Evolutionary conservation across 257 asterid species (phyloP).

Genomic region (Primulina tabacum): DNA sequence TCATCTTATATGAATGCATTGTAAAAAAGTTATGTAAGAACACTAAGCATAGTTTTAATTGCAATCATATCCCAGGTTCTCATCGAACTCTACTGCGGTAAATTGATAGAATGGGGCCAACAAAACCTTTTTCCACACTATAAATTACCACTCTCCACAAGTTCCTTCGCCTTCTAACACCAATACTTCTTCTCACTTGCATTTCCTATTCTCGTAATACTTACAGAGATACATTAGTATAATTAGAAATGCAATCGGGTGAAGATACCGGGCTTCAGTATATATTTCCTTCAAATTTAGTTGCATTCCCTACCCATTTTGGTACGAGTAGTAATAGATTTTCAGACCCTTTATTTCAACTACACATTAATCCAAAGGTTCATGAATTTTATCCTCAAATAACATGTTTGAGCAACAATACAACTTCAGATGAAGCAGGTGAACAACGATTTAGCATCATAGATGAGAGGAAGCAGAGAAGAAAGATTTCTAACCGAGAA

Average conservation of each 20-base stretch:
- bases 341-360: conserved; percentile 45
- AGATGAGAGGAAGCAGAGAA: conserved; percentile 75
- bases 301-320: conserved; percentile 47
- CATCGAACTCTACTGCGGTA: conserved; percentile 47
- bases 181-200: conserved; percentile 14
- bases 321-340: conserved; percentile 28
- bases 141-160: conserved; percentile 48
- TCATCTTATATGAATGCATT: conserved; percentile 21
- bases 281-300: conserved; percentile 51
- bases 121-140: conserved; percentile 40
- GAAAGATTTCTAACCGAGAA: conserved; percentile 88
- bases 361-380: conserved; percentile 45
- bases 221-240: too few relatives aligned
- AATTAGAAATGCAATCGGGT: conserved; percentile 54
- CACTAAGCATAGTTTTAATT: conserved; percentile 24
- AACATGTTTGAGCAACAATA: conserved; percentile 64
- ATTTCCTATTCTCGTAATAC: conserved; percentile 4
- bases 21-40: conserved; percentile 25
- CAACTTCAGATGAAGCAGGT: conserved; percentile 88
- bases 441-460: conserved; percentile 64
- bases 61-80: conserved; percentile 39
- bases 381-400: conserved; percentile 58
- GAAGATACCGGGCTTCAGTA: conserved; percentile 56
- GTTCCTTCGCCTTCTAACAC: conserved; percentile 46
- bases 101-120: conserved; percentile 38